Evolutionary conservation across 1,284 basidiomycete species (phyloP), one percentile per base, ranked within the genome.

Genomic region (Pseudozyma sp.): DNA sequence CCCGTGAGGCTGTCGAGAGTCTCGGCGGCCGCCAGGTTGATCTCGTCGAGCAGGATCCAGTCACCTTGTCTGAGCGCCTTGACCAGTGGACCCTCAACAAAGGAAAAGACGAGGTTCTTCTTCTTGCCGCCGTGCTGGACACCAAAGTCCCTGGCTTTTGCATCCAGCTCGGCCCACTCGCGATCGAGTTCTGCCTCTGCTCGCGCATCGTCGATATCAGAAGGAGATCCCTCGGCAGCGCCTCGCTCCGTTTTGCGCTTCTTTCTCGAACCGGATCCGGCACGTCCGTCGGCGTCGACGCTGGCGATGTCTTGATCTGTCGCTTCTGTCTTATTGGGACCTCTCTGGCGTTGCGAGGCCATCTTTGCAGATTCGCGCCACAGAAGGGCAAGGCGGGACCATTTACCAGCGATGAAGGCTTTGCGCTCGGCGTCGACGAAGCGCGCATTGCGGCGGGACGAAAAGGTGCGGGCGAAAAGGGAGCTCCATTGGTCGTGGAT

Each of bases 1-100:
- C 91, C 89, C 1, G 94, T 90, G 35, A 99, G 90, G 54, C 93
- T 94, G 85, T 99, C 97, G 48, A 99, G 88, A 0, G 96, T 98
- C 86, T 99, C 97, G 34, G 94, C 88, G 47, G 92, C 93, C 0
- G 96, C 95, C 24, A 99, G 87, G 82, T 99, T 99, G 85, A 99
- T 91, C 86, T 99, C 97, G 80, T 99, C 97, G 5, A 99, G 89
- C 24, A 99, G 87, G 40, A 99, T 89, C 97, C 97, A 99, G 83
- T 96, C 90, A 8, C 97, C 97, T 42, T 89, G 88, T 45, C 91
- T 89, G 63, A 99, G 85, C 0, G 97, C 97, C 79, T 92, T 92
- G n/a, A 98, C 91, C 13, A 99, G 86, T 9, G 97, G 96, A 0
- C 97, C 97, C 83, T 99, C 97, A 3, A 98, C 91, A 78, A 98